These are phyloP conservation scores for Hypoxylon crocopeplum DNA, from an alignment of 495 filamentous ascomycete genomes.

Conservation along the genomic window DNA sequence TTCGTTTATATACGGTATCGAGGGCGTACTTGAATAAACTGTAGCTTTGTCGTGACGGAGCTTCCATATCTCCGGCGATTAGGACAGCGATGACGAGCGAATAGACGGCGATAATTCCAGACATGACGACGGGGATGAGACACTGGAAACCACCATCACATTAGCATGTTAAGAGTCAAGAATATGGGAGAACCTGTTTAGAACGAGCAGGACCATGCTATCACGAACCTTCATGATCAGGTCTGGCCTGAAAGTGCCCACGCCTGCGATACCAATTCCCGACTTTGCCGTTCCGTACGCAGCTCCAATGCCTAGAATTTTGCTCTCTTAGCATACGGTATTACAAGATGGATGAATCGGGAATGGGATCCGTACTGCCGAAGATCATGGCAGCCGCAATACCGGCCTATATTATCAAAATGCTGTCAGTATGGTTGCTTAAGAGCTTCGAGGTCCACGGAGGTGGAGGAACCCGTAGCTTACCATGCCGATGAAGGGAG, in stretches of 20 bases:
- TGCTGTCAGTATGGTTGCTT: slow-evolving; percentile 45
- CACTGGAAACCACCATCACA: slow-evolving; percentile 60
- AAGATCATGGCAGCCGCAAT: slow-evolving; percentile 96
- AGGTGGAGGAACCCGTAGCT: slow-evolving; percentile 44
- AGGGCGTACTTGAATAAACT: slow-evolving; percentile 78
- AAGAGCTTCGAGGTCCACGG: slow-evolving; percentile 38
- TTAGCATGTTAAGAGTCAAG: background rate
- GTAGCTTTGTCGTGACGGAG: slow-evolving; percentile 67
- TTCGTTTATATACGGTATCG: background rate
- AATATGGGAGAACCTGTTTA: background rate
- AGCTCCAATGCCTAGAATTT: slow-evolving; percentile 77
- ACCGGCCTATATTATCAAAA: slow-evolving; percentile 64
- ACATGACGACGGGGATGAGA: slow-evolving; percentile 97
- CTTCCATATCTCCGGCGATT: slow-evolving; percentile 82
- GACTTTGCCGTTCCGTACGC: slow-evolving; percentile 98
- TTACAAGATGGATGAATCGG: slow-evolving; percentile 10
- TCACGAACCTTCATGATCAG: slow-evolving; percentile 92
- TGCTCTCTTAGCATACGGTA: slow-evolving; percentile 27
- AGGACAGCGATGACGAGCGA: slow-evolving; percentile 94
- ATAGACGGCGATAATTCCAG: slow-evolving; percentile 98
- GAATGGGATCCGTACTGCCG: slow-evolving; percentile 69
- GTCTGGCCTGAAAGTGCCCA: slow-evolving; percentile 90
- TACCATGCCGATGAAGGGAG: slow-evolving; percentile 98
- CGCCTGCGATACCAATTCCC: slow-evolving; percentile 93
- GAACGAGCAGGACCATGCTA: background rate